Percentiles rank a stretch among this genome's conserved stretches.
Conservation (phyloP, 148 eudicot species). For the Camellia granthamiana region DNA sequence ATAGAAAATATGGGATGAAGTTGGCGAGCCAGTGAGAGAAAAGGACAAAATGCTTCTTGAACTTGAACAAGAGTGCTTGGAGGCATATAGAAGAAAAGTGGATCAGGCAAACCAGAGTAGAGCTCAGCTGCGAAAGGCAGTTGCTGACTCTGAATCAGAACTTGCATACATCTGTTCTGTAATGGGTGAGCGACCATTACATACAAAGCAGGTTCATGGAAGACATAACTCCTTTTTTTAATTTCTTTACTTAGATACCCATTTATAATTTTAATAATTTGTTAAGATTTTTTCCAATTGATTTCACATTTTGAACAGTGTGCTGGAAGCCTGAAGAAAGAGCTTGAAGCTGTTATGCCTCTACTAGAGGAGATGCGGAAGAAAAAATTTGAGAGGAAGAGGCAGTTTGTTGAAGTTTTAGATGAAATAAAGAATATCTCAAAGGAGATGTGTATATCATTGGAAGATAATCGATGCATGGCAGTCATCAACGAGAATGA, state of each 20-base stretch:
- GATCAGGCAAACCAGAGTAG: conserved; percentile 63
- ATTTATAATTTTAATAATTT: background rate
- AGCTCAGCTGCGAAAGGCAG: conserved; percentile 61
- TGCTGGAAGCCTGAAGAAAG: conserved; percentile 56
- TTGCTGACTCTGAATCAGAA: conserved; percentile 78
- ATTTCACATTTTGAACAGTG: conserved; percentile 39
- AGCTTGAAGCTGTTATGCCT: conserved; percentile 48
- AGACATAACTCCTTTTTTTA: background rate
- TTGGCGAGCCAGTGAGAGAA: conserved; percentile 63
- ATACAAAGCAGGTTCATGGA: conserved; percentile 48
- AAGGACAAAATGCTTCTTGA: conserved; percentile 70
- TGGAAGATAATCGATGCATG: conserved; percentile 21
- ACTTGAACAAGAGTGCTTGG: conserved; percentile 76
- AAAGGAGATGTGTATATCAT: conserved; percentile 45
- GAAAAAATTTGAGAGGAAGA: conserved; percentile 56
- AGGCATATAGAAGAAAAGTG: conserved; percentile 67
- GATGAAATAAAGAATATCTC: conserved; percentile 53
- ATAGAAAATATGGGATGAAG: conserved; percentile 90
- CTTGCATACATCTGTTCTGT: conserved; percentile 59
- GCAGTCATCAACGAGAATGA: conserved; percentile 50
- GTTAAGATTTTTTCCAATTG: background rate
- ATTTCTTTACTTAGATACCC: background rate
- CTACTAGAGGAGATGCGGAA: conserved; percentile 62
- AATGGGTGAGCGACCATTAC: conserved; percentile 54
- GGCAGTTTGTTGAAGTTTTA: conserved; percentile 56